Conservation (phyloP, 2,329 filamentous ascomycete genomes). For the Didymella segeticola region DNA sequence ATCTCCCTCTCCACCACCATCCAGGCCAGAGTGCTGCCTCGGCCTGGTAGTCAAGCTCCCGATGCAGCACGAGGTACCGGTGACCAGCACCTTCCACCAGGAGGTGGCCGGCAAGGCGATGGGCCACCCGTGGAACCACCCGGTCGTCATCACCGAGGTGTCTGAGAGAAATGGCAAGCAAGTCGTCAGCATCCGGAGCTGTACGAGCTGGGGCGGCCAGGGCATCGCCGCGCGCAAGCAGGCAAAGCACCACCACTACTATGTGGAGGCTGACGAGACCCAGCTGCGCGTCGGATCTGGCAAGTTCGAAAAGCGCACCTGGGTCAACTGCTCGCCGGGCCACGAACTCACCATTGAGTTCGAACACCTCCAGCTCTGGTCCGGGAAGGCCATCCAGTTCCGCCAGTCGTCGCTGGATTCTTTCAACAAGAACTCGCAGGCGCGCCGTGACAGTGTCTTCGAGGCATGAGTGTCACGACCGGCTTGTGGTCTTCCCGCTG, state of each 20-base stretch:
- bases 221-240: conserved; percentile 3
- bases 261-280: conserved; percentile 17
- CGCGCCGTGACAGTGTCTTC: not conserved
- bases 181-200: conserved; percentile 17
- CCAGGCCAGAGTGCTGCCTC: not conserved
- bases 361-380: conserved; percentile 19
- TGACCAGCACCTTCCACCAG: not conserved
- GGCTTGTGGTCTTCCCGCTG: not conserved
- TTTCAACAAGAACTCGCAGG: conserved; percentile 21
- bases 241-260: conserved; percentile 9
- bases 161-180: conserved; percentile 2
- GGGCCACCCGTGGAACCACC: conserved; percentile 12
- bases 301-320: conserved; percentile 25
- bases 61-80: not conserved
- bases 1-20: not conserved
- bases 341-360: conserved; percentile 24
- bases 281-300: conserved; percentile 16
- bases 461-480: not conserved
- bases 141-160: conserved; percentile 17
- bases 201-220: conserved; percentile 19
- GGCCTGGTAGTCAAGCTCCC: conserved; percentile 4
- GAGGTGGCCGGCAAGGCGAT: not conserved
- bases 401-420: conserved; percentile 5
- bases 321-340: conserved; percentile 25
- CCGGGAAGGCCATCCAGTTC: conserved; percentile 9